Base-by-base conservation (phyloP, 176 grass and related monocot species). In the Metroxylon sagu region DNA sequence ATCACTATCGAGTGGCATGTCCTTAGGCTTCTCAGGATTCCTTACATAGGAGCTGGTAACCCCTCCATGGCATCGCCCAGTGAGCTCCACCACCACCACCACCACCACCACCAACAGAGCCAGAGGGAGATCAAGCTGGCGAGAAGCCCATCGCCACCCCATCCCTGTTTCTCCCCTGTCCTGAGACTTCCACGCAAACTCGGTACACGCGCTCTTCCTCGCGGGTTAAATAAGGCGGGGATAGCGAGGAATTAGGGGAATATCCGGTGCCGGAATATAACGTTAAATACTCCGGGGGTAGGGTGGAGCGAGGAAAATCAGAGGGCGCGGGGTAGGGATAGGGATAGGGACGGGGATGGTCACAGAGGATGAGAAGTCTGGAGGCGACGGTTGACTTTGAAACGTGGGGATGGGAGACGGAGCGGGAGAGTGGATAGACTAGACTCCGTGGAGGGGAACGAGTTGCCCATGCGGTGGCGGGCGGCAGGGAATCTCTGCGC, bases 1-100 rank as follows among this genome's bases (percentile, higher is more conserved):
- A 48, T 91, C 83, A 49, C 77, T 78, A 64, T 75, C 76, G 25
- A 95, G 62, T 17, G 90, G 90, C 90, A 95, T 95, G 28, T 86
- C 85, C 6, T 31, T 79, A 12, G 82, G 75, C 1, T 79, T 76
- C 52, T 28, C 70, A 66, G 54, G 56, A 66, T 80, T 79, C 10
- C 90, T 64, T 39, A 69, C 64, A 66, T 78, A 95, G n/a, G 56
- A 4, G 61, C 90, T 95, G 50, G 85, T 95, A 54, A 86, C 59
- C 0, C 85, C 85, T 0, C n/a, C 82, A 12, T 70, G 71, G 28
- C 52, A 53, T 14, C 15, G n/a, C 49, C 48, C 50, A 2, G 18
- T 7, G 14, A 71, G 16, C 1, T 61, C 26, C 31, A 54, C 19
- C 0, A 50, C 59, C 25, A 65, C 1, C 27, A 62, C 53, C 0